phyloP scores from a whole-genome alignment of 345 rosid genomes.

The Physaria fendleri region DNA sequence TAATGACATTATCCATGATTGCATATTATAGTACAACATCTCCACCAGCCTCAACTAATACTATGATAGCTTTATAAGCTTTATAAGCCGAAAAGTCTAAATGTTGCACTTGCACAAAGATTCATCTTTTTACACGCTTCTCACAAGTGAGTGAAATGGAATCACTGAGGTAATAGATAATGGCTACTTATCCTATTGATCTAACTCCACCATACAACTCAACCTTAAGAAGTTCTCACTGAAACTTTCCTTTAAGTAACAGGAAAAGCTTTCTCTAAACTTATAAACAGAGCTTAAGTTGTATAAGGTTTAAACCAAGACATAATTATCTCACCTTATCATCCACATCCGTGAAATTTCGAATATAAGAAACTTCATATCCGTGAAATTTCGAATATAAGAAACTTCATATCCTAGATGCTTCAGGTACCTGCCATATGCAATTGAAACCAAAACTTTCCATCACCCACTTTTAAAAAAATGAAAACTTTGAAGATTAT shows the following conservation, averaged over 20 bases:
- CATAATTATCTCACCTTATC: constrained; percentile 47
- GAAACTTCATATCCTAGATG: constrained; percentile 80
- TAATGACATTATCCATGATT: not conserved
- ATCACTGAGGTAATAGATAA: not conserved
- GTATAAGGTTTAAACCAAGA: too few species aligned
- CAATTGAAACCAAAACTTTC: constrained; percentile 30
- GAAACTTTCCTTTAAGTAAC: too few species aligned
- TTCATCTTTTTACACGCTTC: not conserved
- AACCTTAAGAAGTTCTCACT: too few species aligned
- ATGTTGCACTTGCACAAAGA: not conserved
- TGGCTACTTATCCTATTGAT: not conserved
- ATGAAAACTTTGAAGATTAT: not conserved
- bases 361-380: constrained; percentile 63
- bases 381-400: constrained; percentile 94
- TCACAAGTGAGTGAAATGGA: not conserved
- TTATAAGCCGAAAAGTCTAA: not conserved
- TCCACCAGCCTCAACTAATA: not conserved
- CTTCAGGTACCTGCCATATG: constrained; percentile 82
- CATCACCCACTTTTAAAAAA: not conserved
- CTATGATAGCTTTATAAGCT: not conserved
- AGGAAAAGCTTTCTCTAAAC: too few species aligned
- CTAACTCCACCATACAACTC: not conserved
- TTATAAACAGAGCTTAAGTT: too few species aligned
- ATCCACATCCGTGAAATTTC: constrained; percentile 76
- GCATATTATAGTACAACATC: not conserved